Evolutionary conservation across 768 basidiomycete genomes (phyloP), one percentile per base, ranked within the genome.

Genomic region (Gyrodon lividus): DNA sequence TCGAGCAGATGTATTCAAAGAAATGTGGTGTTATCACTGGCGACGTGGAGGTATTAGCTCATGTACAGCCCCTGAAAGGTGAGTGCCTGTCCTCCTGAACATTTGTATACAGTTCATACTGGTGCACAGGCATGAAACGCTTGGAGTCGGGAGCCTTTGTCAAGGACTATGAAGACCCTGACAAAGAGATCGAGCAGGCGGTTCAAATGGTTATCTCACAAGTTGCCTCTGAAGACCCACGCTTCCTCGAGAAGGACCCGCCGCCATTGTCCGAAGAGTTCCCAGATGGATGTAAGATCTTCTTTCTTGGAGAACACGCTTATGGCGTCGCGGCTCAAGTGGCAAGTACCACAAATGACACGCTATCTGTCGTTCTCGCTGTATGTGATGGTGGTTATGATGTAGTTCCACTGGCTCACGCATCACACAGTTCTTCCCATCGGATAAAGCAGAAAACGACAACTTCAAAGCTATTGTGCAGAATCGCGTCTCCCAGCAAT

Each of bases 281-380:
- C 72, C 94, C 95, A 0, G 83, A 82, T 0, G 91, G 89, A 1
- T 89, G 84, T 67, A 91, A 87, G 64, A 89, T 98, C 24, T 97
- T 99, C 72, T 98, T 98, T 83, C 78, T 98, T 6, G 95, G 96
- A 14, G 87, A 91, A 62, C 86, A 92, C 65, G 92, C 90, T 0
- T 99, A 96, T 63, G 97, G 97, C n/a, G 86, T 91, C 3, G 92
- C 96, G 13, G 94, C 95, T 0, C 89, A 94, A 61, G 92, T 99
- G 10, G 78, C 83, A 34, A 78, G 72, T 0, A 91, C 92, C 0
- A 80, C 79, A 0, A 81, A 88, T 3, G 77, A 79, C 2, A 74
- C 82, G 1, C 71, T 98, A 12, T 86, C 92, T 9, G 89, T 98
- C 43, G 72, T 91, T 39, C 80, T 98, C 51, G 95, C 93, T n/a